Conservation (phyloP, 208 protist species). For the Acanthamoeba triangularis region DNA sequence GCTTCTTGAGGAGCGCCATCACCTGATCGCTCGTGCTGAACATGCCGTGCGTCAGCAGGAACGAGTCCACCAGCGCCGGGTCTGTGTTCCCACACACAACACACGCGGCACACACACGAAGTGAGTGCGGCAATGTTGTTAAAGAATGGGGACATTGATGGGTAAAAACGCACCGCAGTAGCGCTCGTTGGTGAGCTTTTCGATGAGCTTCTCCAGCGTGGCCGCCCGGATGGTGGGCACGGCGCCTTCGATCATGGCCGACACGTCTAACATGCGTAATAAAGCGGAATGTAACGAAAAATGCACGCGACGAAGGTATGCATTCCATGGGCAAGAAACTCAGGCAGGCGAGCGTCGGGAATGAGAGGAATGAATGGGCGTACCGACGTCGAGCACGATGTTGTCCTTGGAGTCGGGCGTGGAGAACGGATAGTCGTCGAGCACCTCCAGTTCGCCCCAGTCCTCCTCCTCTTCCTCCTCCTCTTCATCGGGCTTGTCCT, state of each 20-base stretch:
- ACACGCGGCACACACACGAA: background rate
- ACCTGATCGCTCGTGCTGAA: constrained; percentile 57
- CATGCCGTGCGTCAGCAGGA: constrained; percentile 63
- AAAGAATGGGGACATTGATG: background rate
- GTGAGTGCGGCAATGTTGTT: too few relatives aligned
- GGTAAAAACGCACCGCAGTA: background rate
- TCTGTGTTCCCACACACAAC: background rate
- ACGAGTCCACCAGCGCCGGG: constrained; percentile 19
- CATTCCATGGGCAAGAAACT: too few relatives aligned
- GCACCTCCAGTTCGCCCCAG: constrained; percentile 10
- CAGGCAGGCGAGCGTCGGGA: too few relatives aligned
- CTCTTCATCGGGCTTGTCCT: constrained; percentile 1
- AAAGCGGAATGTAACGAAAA: too few relatives aligned
- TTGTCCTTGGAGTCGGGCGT: constrained; percentile 43
- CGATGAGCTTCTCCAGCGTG: constrained; percentile 74
- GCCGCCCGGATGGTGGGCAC: constrained; percentile 59
- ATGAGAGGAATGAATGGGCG: background rate
- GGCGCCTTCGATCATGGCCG: constrained; percentile 43
- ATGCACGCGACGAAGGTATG: too few relatives aligned
- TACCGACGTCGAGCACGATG: constrained; percentile 8
- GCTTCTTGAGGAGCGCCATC: constrained; percentile 60
- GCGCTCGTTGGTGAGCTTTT: constrained; percentile 66
- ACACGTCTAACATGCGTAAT: constrained; percentile 49
- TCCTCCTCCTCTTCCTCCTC: constrained; percentile 29
- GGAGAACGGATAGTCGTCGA: constrained; percentile 28